These are phyloP conservation scores for Trapa incisa DNA, from an alignment of 345 rosid genomes.

Conservation along the genomic window DNA sequence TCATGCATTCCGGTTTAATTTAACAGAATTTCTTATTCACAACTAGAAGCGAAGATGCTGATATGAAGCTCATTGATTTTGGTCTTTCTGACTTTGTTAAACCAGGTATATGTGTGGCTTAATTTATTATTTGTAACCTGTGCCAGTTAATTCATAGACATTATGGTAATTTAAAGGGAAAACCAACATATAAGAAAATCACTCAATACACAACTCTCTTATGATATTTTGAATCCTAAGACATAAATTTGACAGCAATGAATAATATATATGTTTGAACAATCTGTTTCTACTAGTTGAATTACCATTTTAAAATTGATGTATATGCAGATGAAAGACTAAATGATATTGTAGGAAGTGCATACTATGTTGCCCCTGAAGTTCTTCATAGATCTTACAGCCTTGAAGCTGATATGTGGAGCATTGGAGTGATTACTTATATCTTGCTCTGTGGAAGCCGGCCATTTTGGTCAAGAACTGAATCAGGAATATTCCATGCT, in stretches of 20 bases:
- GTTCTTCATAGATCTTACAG: constrained; percentile 92
- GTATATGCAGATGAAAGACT: constrained; percentile 70
- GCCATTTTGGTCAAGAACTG: constrained; percentile 89
- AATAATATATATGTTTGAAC: background rate
- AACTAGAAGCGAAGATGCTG: constrained; percentile 57
- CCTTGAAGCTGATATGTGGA: constrained; percentile 96
- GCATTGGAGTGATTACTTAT: constrained; percentile 85
- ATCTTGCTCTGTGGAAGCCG: constrained; percentile 92
- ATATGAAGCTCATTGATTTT: constrained; percentile 85
- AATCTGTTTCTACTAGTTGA: background rate
- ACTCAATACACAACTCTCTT: background rate
- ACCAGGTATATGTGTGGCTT: constrained; percentile 36
- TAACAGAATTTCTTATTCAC: constrained; percentile 86
- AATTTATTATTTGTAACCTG: background rate
- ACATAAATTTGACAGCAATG: background rate
- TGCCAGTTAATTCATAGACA: background rate
- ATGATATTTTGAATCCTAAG: background rate
- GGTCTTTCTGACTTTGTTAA: constrained; percentile 72
- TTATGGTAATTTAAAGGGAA: background rate
- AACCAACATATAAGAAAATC: background rate
- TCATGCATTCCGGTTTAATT: constrained; percentile 1
- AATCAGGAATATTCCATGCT: constrained; percentile 90
- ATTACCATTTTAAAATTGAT: constrained; percentile 3
- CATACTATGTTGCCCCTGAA: constrained; percentile 97
- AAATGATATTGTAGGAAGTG: constrained; percentile 95